Evolutionary conservation across 169 alveolate genomes (phyloP).

Genomic region (Eimeria praecox): DNA sequence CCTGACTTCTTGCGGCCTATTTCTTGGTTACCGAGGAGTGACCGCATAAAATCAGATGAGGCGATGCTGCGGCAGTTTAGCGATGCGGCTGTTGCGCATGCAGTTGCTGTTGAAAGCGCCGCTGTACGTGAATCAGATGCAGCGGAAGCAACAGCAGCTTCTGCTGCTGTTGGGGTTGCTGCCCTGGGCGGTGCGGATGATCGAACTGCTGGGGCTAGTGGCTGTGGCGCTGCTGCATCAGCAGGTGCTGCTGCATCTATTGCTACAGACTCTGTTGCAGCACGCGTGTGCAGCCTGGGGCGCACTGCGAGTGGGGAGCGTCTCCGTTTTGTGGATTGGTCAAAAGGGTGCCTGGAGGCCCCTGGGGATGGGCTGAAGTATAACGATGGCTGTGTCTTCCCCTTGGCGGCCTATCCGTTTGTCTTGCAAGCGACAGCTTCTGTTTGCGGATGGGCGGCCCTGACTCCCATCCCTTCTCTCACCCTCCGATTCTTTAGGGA

Average conservation of each 20-base stretch:
- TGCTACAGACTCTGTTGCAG: slow-evolving; percentile 5
- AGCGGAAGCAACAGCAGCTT: background rate
- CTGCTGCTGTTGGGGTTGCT: background rate
- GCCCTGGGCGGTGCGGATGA: slow-evolving; percentile 1
- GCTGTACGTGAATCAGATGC: background rate
- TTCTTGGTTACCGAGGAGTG: slow-evolving; percentile 79
- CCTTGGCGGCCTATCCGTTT: slow-evolving; percentile 53
- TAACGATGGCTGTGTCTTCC: slow-evolving; percentile 80
- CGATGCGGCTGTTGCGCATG: slow-evolving; percentile 38
- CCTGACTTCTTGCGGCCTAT: slow-evolving; percentile 68
- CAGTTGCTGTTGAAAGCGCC: background rate
- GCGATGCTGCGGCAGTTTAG: slow-evolving; percentile 37
- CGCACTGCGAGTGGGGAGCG: background rate
- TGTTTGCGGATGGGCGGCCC: slow-evolving; percentile 58
- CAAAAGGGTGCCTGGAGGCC: background rate
- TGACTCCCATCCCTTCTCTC: slow-evolving; percentile 73
- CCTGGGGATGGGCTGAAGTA: slow-evolving; percentile 47
- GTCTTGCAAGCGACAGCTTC: slow-evolving; percentile 51
- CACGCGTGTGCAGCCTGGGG: background rate
- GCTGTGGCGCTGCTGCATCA: background rate
- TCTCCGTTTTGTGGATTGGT: slow-evolving; percentile 39
- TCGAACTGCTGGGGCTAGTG: background rate
- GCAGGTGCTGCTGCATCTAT: background rate
- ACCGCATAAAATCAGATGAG: slow-evolving; percentile 42
- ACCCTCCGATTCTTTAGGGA: slow-evolving; percentile 78